These are phyloP conservation scores for Schizonepeta tenuifolia DNA, from an alignment of 257 asterid species.

Conservation along the genomic window DNA sequence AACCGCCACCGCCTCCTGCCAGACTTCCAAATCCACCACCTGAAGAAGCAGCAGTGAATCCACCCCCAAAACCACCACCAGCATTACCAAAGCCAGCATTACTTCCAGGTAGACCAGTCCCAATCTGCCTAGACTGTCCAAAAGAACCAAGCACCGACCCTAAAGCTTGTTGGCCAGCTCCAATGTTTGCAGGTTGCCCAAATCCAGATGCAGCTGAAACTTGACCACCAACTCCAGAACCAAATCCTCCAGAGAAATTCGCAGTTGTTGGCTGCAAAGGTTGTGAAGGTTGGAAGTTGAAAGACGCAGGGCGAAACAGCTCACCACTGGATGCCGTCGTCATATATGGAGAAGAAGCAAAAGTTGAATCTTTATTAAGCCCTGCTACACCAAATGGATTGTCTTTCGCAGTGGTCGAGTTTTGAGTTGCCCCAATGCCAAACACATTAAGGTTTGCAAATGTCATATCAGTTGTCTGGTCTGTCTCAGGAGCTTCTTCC, in stretches of 20 bases:
- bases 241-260: slow-evolving; percentile 59
- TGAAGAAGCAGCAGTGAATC: slow-evolving; percentile 55
- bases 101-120: slow-evolving; percentile 69
- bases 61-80: slow-evolving; percentile 58
- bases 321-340: slow-evolving; percentile 56
- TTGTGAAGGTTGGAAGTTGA: slow-evolving; percentile 68
- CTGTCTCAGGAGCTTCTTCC: slow-evolving; percentile 89
- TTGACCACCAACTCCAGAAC: slow-evolving; percentile 52
- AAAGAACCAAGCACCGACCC: slow-evolving; percentile 93
- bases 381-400: slow-evolving; percentile 71
- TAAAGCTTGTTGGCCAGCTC: slow-evolving; percentile 84
- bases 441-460: slow-evolving; percentile 71
- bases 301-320: slow-evolving; percentile 93
- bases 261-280: slow-evolving; percentile 49
- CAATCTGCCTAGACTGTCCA: slow-evolving; percentile 97
- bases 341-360: slow-evolving; percentile 45
- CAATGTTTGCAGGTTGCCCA: slow-evolving; percentile 79
- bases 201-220: slow-evolving; percentile 62
- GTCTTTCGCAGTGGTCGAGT: slow-evolving; percentile 47
- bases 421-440: slow-evolving; percentile 65
- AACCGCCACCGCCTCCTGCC: slow-evolving; percentile 64
- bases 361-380: slow-evolving; percentile 44
- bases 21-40: slow-evolving; percentile 56
- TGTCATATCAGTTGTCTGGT: slow-evolving; percentile 50
- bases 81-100: slow-evolving; percentile 53